phyloP scores from a whole-genome alignment of 2,329 filamentous ascomycete genomes.

The Penicillium sp. region DNA sequence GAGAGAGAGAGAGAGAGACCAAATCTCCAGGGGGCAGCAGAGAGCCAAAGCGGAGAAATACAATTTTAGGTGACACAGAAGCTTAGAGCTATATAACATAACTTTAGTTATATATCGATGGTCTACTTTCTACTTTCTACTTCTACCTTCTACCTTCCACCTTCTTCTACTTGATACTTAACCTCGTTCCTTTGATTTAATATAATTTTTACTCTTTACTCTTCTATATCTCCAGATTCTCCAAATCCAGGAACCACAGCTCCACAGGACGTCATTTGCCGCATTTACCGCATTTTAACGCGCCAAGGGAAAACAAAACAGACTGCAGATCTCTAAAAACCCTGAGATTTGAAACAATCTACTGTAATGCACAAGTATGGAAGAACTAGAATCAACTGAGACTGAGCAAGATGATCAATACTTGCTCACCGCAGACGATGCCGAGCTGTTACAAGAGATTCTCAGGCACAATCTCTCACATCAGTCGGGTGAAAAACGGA shows the following conservation, averaged over 20 bases:
- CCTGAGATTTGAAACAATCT: background rate
- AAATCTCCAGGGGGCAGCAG: background rate
- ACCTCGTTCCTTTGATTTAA: background rate
- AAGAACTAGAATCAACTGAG: background rate
- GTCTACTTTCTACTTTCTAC: too few species aligned
- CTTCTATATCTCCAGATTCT: background rate
- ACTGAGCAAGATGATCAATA: constrained; percentile 40
- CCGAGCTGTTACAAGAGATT: constrained; percentile 48
- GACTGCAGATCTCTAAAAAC: too few species aligned
- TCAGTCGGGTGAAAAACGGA: constrained; percentile 32
- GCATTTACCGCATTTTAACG: background rate
- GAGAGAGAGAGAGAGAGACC: background rate
- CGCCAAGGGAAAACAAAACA: too few species aligned
- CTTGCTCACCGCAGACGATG: constrained; percentile 52
- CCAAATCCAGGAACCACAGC: background rate
- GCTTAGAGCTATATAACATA: too few species aligned
- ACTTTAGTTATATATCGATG: too few species aligned
- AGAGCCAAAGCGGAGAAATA: background rate
- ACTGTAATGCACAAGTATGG: background rate
- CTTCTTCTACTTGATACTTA: background rate
- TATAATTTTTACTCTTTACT: background rate
- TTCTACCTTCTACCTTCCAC: background rate
- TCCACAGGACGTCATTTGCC: background rate
- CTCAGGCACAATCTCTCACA: constrained; percentile 45
- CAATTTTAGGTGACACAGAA: background rate